Conservation (phyloP, 2,329 filamentous ascomycete species). For the Pseudogymnoascus sp. region DNA sequence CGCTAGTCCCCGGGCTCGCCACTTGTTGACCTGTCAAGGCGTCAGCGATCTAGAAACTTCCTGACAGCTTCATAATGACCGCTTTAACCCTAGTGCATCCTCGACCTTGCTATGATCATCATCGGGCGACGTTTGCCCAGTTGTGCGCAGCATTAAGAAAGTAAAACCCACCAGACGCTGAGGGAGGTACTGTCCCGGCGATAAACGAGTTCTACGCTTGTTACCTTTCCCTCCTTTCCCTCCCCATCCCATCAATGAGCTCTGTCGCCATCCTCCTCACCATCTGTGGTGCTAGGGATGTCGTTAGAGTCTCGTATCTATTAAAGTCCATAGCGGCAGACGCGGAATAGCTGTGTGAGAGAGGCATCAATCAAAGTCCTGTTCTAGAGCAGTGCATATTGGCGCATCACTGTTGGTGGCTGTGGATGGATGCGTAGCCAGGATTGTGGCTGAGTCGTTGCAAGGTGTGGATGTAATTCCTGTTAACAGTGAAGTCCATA, state of each 20-base stretch:
- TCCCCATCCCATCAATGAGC: neutral
- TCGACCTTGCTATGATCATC: neutral
- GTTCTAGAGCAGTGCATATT: neutral
- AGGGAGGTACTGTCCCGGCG: neutral
- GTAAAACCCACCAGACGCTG: neutral
- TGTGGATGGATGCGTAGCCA: neutral
- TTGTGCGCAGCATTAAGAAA: neutral
- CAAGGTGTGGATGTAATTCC: neutral
- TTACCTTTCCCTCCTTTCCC: neutral
- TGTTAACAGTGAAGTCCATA: neutral
- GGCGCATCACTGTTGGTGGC: neutral
- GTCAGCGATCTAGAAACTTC: neutral
- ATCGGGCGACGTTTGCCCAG: neutral
- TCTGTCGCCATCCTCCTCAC: neutral
- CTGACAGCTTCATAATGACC: neutral
- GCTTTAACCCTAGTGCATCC: neutral
- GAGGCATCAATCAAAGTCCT: neutral
- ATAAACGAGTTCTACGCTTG: neutral
- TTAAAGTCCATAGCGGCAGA: neutral
- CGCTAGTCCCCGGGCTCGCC: neutral
- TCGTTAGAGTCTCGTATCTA: neutral
- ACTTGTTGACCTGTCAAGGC: neutral
- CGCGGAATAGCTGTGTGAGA: neutral
- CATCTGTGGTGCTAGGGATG: neutral
- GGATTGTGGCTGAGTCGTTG: neutral